Conservation (phyloP, 2,329 filamentous ascomycete genomes). For the Hortaea werneckii region DNA sequence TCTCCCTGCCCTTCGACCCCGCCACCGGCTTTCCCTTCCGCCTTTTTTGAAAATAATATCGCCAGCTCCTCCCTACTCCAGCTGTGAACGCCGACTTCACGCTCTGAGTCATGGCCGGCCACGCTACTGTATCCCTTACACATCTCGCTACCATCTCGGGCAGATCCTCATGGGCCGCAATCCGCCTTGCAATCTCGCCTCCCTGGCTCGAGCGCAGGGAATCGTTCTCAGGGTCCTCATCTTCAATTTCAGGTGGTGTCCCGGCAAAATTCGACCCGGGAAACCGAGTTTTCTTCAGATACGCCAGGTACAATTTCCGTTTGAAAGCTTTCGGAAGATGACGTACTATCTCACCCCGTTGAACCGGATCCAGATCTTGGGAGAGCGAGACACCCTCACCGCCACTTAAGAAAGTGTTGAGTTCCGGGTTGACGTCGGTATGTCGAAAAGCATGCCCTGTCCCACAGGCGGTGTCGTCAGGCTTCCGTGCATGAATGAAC, state of each 20-base stretch:
- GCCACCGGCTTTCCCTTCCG: constrained; percentile 27
- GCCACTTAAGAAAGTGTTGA: constrained; percentile 33
- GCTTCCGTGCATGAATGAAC: constrained; percentile 58
- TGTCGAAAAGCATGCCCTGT: constrained; percentile 27
- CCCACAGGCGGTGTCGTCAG: constrained; percentile 30
- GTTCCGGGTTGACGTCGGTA: constrained; percentile 38
- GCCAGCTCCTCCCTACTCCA: constrained; percentile 57
- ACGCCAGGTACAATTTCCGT: constrained; percentile 84
- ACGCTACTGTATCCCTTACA: constrained; percentile 79
- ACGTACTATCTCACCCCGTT: constrained; percentile 91
- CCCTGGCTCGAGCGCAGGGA: constrained; percentile 65
- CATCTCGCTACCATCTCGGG: constrained; percentile 59
- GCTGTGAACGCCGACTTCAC: constrained; percentile 75
- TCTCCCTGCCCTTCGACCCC: background rate
- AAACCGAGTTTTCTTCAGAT: constrained; percentile 81
- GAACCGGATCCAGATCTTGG: constrained; percentile 88
- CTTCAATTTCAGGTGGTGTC: constrained; percentile 68
- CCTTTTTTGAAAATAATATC: constrained; percentile 73
- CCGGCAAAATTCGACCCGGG: constrained; percentile 71
- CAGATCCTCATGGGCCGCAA: constrained; percentile 66
- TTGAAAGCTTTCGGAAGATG: constrained; percentile 80
- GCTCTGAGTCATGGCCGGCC: constrained; percentile 84
- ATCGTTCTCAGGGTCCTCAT: constrained; percentile 51
- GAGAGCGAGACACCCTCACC: constrained; percentile 59
- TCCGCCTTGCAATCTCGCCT: constrained; percentile 75